Evolutionary conservation across 2,329 filamentous ascomycete species (phyloP).

Genomic region (Scopulariopsis brevicaulis): DNA sequence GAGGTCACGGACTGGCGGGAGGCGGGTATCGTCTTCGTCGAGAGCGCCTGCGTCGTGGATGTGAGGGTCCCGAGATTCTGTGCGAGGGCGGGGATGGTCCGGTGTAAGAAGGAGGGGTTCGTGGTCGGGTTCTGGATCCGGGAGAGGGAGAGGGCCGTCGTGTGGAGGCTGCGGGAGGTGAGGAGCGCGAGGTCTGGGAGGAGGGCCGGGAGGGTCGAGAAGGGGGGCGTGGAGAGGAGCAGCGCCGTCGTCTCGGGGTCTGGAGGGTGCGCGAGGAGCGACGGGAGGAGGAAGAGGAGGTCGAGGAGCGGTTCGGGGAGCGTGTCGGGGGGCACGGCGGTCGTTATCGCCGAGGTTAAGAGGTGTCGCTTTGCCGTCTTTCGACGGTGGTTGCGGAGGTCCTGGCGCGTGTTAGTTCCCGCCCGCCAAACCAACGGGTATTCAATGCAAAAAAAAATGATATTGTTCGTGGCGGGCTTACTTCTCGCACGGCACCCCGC

Average conservation of each 20-base stretch:
- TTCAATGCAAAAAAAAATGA: neutral
- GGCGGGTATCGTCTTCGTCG: slow-evolving; percentile 19
- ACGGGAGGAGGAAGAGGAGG: slow-evolving; percentile 40
- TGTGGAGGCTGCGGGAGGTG: slow-evolving; percentile 36
- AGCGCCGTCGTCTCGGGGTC: slow-evolving; percentile 23
- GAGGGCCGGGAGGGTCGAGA: slow-evolving; percentile 32
- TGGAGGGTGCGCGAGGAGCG: slow-evolving; percentile 25
- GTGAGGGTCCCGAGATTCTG: slow-evolving; percentile 24
- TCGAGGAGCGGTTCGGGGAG: slow-evolving; percentile 22
- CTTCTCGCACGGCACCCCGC: slow-evolving; percentile 35
- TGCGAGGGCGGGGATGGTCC: slow-evolving; percentile 37
- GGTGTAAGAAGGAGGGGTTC: slow-evolving; percentile 47
- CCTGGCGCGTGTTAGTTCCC: slow-evolving; percentile 19
- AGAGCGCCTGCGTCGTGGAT: slow-evolving; percentile 16
- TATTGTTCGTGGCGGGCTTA: too few species aligned
- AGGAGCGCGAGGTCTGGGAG: slow-evolving; percentile 35
- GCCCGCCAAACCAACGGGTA: too few species aligned
- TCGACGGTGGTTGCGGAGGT: slow-evolving; percentile 36
- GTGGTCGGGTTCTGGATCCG: slow-evolving; percentile 33
- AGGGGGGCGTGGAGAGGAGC: slow-evolving; percentile 37
- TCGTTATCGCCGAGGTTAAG: slow-evolving; percentile 36
- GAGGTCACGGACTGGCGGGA: slow-evolving; percentile 20
- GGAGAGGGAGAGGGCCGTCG: slow-evolving; percentile 33
- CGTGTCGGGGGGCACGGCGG: slow-evolving; percentile 26
- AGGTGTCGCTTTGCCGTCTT: slow-evolving; percentile 36